phyloP scores from a whole-genome alignment of 768 basidiomycete genomes.

The Pisolithus albus region DNA sequence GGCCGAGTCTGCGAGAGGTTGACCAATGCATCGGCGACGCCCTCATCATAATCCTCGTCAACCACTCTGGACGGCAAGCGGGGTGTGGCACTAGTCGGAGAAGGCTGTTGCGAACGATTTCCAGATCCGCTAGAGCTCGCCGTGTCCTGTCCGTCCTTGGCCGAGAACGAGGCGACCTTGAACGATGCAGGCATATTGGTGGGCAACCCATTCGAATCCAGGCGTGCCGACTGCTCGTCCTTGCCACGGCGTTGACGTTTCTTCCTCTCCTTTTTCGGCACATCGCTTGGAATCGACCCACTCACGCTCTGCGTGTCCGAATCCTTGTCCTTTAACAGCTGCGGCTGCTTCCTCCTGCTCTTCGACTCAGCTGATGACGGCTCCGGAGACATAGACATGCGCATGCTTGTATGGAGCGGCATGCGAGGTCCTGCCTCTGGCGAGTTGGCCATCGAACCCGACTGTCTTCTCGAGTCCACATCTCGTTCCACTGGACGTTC shows the following conservation, averaged over 20 bases:
- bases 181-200: constrained; percentile 27
- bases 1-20: constrained; percentile 46
- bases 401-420: constrained; percentile 28
- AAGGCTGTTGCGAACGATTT: constrained; percentile 61
- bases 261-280: constrained; percentile 53
- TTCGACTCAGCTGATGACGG: constrained; percentile 39
- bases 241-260: constrained; percentile 39
- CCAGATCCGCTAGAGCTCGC: constrained; percentile 61
- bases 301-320: constrained; percentile 28
- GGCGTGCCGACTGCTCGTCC: constrained; percentile 32
- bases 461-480: constrained; percentile 30
- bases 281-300: constrained; percentile 30
- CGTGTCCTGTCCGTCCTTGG: constrained; percentile 52
- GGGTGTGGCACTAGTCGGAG: constrained; percentile 56
- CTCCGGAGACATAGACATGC: constrained; percentile 58
- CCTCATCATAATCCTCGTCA: constrained; percentile 94
- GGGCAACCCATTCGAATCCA: constrained; percentile 21
- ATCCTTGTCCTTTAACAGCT: constrained; percentile 43
- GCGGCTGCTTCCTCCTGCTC: constrained; percentile 35
- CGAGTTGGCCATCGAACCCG: constrained; percentile 38
- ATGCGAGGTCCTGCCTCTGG: constrained; percentile 34
- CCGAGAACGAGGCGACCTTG: constrained; percentile 28
- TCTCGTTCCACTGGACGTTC: constrained; percentile 31
- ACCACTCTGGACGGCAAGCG: constrained; percentile 60
- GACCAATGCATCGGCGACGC: constrained; percentile 81